Evolutionary conservation across 192 early-diverging fungal genomes (phyloP).

Genomic region (Piromyces sp.): DNA sequence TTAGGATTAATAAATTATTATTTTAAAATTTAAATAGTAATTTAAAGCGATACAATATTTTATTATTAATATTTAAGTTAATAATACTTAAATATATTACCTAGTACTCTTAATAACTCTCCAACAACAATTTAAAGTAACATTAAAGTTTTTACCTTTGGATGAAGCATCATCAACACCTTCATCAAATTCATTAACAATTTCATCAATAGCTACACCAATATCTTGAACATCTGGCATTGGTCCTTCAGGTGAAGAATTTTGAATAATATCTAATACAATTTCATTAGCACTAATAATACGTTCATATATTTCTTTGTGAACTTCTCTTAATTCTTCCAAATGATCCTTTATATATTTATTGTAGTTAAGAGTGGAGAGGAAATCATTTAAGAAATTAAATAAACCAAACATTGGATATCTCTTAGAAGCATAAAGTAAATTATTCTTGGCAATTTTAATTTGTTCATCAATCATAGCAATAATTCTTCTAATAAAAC

Average conservation of each 20-base stretch:
- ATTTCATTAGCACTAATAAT: slow-evolving; percentile 29
- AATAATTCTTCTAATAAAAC: background rate
- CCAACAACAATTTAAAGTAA: slow-evolving; percentile 82
- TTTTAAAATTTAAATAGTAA: too few relatives aligned
- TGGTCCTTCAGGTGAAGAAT: slow-evolving; percentile 77
- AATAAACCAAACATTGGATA: background rate
- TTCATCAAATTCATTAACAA: slow-evolving; percentile 17
- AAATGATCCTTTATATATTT: slow-evolving; percentile 9
- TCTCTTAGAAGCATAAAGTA: background rate
- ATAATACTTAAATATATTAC: too few relatives aligned
- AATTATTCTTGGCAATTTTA: background rate
- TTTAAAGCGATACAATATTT: too few relatives aligned
- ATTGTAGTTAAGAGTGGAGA: slow-evolving; percentile 2
- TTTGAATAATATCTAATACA: slow-evolving; percentile 52
- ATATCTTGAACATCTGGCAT: slow-evolving; percentile 50
- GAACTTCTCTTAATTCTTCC: slow-evolving; percentile 3
- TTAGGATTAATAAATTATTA: too few relatives aligned
- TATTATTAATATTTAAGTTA: too few relatives aligned
- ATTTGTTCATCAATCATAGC: background rate
- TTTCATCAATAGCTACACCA: slow-evolving; percentile 8
- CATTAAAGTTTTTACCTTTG: slow-evolving; percentile 9
- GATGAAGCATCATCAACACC: slow-evolving; percentile 13
- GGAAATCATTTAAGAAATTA: slow-evolving; percentile 1
- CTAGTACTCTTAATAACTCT: slow-evolving; percentile 81
- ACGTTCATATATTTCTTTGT: background rate